Base-by-base conservation (phyloP, 495 filamentous ascomycete genomes). In the Eremomyces bilateralis region DNA sequence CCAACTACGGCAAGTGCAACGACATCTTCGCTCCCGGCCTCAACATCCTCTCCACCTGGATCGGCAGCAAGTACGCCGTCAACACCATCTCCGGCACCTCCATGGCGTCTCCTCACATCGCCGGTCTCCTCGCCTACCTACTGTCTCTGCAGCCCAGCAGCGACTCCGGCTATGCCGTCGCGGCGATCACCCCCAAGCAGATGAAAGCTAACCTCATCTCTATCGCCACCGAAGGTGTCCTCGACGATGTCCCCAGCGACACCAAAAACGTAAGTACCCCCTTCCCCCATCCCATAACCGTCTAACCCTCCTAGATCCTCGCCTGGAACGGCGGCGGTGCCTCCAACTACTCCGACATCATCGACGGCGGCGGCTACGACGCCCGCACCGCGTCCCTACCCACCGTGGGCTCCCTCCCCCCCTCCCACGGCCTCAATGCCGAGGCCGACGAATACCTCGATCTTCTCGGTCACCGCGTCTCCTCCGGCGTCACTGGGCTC, bases 1-100 rank as follows among this genome's bases (percentile, higher is more conserved):
- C 90, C 70, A 99, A 99, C 75, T 95, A 73, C 59, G 90, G 90
- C 54, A 85, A 83, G 69, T 99, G 90, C 68, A 92, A 85, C 52
- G 83, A 95, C 56, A 94, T 99, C 64, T 99, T 99, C 53, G 90
- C 83, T 37, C 90, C 90, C 34, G 90, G 90, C 47, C 65, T 95
- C 32, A 93, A 82, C 73, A 95, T 99, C 44, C 65, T 76, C 37
- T 95, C 90, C 20, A 93, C 88, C 57, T 99, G 90, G 90, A 88
- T 82, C 48, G 90, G 90, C 50, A 81, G 77, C 73, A 73, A 85
- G 52, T 73, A 78, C 50, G 83, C 84, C 45, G 65, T 73, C 60
- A 99, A 99, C 69, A 92, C 80, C 54, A 99, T 99, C 62, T 99
- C 90, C 19, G 90, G 90, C 45, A 99, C 90, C 38, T 99, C 90